phyloP scores from a whole-genome alignment of 2,329 filamentous ascomycete species.

The Colletotrichum destructivum region DNA sequence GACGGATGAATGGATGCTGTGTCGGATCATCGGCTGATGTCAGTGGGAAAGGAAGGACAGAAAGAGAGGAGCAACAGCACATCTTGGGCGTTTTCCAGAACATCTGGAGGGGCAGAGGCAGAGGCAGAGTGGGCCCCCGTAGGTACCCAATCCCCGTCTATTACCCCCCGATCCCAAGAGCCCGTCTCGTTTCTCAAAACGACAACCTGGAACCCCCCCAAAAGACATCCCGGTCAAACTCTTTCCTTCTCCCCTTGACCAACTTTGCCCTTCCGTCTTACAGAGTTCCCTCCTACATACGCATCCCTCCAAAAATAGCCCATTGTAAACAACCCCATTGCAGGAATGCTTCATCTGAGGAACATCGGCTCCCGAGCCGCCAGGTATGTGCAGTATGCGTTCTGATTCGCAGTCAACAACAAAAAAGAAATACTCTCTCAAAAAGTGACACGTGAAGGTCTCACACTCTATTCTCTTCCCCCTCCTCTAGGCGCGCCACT shows the following conservation, averaged over 20 bases:
- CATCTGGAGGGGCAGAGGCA: not conserved
- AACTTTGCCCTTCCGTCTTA: slow-evolving; percentile 16
- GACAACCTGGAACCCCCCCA: not conserved
- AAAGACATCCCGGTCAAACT: slow-evolving; percentile 11
- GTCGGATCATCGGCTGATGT: slow-evolving; percentile 25
- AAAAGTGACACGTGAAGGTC: slow-evolving; percentile 25
- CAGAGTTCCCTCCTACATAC: slow-evolving; percentile 23
- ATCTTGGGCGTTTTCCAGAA: slow-evolving; percentile 7
- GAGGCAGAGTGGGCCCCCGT: too few relatives aligned
- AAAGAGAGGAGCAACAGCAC: slow-evolving; percentile 4
- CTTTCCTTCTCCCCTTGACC: not conserved
- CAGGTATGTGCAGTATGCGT: slow-evolving; percentile 33
- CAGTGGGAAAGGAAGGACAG: slow-evolving; percentile 3
- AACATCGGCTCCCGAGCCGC: slow-evolving; percentile 28
- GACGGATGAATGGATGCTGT: not conserved
- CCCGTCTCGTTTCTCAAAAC: slow-evolving; percentile 33
- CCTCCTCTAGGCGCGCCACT: slow-evolving; percentile 25
- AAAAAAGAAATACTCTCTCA: not conserved
- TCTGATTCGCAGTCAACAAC: not conserved
- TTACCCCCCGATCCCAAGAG: slow-evolving; percentile 19
- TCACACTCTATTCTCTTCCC: slow-evolving; percentile 10
- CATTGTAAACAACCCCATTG: not conserved
- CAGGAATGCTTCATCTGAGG: slow-evolving; percentile 27
- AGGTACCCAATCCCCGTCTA: not conserved
- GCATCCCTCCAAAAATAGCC: not conserved